phyloP scores from a whole-genome alignment of 306 rosid genomes.

The Cucurbita ficifolia region DNA sequence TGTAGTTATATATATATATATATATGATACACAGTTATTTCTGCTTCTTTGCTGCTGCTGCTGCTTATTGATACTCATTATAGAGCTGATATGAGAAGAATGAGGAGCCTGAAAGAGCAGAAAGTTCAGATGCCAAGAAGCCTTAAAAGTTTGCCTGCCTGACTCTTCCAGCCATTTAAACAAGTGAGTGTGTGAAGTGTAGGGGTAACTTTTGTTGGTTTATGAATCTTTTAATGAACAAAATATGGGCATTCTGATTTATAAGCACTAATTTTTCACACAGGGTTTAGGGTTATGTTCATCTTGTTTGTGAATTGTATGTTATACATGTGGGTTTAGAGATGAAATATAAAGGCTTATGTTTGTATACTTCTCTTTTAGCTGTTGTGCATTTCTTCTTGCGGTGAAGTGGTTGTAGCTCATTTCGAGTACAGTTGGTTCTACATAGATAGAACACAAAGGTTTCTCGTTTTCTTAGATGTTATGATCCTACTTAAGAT shows the following conservation, averaged over 20 bases:
- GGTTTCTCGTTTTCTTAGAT: no score
- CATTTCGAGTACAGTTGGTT: no score
- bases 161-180: conserved; percentile 23
- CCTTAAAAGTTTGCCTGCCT: conserved; percentile 13
- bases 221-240: conserved; percentile 21
- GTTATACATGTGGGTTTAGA: conserved; percentile 30
- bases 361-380: conserved; percentile 14
- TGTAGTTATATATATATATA: conserved; percentile 33
- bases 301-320: conserved; percentile 41
- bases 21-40: not conserved
- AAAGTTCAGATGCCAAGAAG: conserved; percentile 5
- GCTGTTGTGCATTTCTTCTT: not conserved
- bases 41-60: conserved; percentile 12
- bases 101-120: conserved; percentile 6
- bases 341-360: conserved; percentile 19
- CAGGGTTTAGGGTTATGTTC: conserved; percentile 22
- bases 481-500: no score
- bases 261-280: conserved; percentile 31
- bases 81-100: conserved; percentile 16
- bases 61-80: not conserved
- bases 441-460: no score
- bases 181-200: conserved; percentile 10
- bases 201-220: conserved; percentile 24
- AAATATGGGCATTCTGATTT: conserved; percentile 24
- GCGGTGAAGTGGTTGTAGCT: no score